These are phyloP conservation scores for Dryadomyces quercus-mongolicae DNA, from an alignment of 2,329 filamentous ascomycete species.

Conservation along the genomic window DNA sequence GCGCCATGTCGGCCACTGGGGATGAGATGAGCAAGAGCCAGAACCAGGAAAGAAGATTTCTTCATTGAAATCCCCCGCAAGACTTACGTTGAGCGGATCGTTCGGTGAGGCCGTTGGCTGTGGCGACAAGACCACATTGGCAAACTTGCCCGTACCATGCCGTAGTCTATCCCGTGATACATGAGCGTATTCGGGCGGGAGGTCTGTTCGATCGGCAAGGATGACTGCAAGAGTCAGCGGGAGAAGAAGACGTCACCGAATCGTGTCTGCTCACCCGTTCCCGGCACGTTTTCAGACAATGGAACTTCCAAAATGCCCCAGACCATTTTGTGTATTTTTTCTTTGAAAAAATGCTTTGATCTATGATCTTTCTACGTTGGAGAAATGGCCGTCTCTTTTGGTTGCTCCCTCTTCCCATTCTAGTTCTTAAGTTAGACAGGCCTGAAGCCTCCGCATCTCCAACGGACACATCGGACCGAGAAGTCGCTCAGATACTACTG, in stretches of 20 bases:
- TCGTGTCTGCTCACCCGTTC: neutral
- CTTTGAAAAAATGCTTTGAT: neutral
- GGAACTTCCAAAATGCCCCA: constrained; percentile 3
- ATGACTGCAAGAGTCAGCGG: constrained; percentile 23
- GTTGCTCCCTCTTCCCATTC: too few relatives aligned
- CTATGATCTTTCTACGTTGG: neutral
- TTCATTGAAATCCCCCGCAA: too few relatives aligned
- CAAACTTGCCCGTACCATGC: constrained; percentile 22
- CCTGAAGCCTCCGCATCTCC: neutral
- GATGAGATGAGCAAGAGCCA: neutral
- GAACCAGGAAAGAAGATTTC: too few relatives aligned
- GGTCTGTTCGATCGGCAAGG: constrained; percentile 31
- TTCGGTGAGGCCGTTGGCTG: constrained; percentile 36
- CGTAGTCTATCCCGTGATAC: constrained; percentile 29
- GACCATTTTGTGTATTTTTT: neutral
- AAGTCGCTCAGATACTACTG: neutral
- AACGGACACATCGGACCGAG: neutral
- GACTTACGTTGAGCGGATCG: constrained; percentile 31
- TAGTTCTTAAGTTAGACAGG: too few relatives aligned
- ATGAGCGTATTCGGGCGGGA: constrained; percentile 30
- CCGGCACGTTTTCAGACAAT: neutral
- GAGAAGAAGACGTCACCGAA: neutral
- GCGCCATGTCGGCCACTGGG: constrained; percentile 9
- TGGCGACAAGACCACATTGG: constrained; percentile 25
- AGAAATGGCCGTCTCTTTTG: too few relatives aligned